Base-by-base conservation (phyloP, 1,284 basidiomycete species). In the Coniferiporia sulphurascens region DNA sequence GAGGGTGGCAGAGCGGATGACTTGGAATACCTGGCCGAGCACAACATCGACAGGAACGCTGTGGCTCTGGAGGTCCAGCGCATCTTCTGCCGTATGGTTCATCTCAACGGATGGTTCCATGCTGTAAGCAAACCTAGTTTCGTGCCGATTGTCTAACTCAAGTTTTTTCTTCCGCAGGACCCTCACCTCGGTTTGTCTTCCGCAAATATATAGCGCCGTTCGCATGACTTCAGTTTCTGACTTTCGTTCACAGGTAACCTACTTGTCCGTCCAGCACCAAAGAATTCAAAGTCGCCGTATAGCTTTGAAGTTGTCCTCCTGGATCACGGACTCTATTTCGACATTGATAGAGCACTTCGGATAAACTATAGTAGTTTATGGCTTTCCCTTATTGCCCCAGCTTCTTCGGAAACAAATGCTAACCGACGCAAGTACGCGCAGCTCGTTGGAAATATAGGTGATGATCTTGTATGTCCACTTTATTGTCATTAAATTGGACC, bases 81-180 rank as follows among this genome's bases (percentile, higher is more conserved):
- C 62, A 93, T 96, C 69, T 98, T 98, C 69, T 90, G 87, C 52
- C 89, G 87, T 69, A 99, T 99, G 97, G 93, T 99, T 19, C 98
- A 98, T 69, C 72, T 98, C 44, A 93, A 98, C 70, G 96, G 96
- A 41, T 95, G 86, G 82, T 92, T 93, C 71, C 89, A 92, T 74
- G 91, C 85, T 36, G 90, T 89, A 67, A 69, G 85, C 74, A 21
- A 15, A 52, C 55, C 44, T 46, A 52, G 41, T 46, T 46, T 43
- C 43, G 48, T 38, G 19, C 6, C 41, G 13, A 38, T 38, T 41
- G 38, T 12, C 38, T 48, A 19, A 43, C 15, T 10, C 55, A 44
- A 44, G 63, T 55, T 56, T 54, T 10, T 19, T n/a, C 44, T 49
- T 6, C n/a, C 17, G 4, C 64, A 89, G 87, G 89, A 91, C 67